These are phyloP conservation scores for Byssochlamys sp. DNA, from an alignment of 2,329 filamentous ascomycete species.

Conservation along the genomic window DNA sequence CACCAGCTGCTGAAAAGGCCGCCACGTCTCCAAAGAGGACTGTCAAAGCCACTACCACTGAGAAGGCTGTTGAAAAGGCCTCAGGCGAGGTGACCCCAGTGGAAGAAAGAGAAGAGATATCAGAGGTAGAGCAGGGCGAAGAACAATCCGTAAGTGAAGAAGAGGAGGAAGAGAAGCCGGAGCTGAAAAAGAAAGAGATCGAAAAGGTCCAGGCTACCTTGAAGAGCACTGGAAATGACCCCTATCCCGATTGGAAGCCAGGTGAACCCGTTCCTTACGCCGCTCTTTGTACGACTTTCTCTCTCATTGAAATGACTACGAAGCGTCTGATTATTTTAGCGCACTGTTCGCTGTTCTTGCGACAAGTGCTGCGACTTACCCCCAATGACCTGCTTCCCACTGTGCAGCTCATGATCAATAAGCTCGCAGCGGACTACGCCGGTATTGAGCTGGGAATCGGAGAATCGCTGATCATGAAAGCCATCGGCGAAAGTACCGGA, in stretches of 20 bases:
- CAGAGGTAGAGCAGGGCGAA: constrained; percentile 28
- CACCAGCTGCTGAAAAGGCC: constrained; percentile 18
- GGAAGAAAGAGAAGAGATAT: constrained; percentile 20
- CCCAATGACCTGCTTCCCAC: constrained; percentile 80
- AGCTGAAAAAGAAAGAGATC: constrained; percentile 62
- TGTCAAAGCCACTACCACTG: constrained; percentile 10
- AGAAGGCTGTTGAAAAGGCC: constrained; percentile 26
- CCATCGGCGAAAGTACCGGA: constrained; percentile 88
- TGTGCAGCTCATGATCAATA: constrained; percentile 93
- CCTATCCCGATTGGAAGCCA: constrained; percentile 90
- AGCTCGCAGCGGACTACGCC: constrained; percentile 89
- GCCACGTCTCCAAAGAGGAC: constrained; percentile 13
- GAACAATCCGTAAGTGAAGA: constrained; percentile 40
- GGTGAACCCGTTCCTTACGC: constrained; percentile 87
- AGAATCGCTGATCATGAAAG: constrained; percentile 97
- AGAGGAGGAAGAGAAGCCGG: constrained; percentile 57
- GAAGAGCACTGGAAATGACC: constrained; percentile 59
- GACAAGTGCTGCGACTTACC: constrained; percentile 85
- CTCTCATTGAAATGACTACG: constrained; percentile 84
- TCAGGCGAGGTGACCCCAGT: constrained; percentile 38
- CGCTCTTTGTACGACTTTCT: constrained; percentile 88
- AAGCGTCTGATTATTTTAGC: constrained; percentile 82
- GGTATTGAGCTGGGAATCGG: constrained; percentile 97
- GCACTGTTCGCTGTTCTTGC: constrained; percentile 80
- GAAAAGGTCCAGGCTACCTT: constrained; percentile 72